Percentiles rank a stretch among this genome's conserved stretches.
Conservation (phyloP, 331 rosid species). For the Rhamnella rubrinervis region DNA sequence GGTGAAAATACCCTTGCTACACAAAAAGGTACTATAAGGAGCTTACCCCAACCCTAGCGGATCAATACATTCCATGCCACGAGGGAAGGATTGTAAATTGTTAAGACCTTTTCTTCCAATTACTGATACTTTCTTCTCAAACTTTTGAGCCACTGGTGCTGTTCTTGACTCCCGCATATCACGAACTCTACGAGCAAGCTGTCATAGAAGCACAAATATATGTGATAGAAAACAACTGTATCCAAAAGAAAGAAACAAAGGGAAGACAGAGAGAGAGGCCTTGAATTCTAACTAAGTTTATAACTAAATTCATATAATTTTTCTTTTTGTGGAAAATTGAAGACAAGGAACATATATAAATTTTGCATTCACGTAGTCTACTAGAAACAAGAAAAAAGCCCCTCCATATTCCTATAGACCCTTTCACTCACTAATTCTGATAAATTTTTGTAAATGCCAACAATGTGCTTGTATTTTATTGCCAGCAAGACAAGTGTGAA, state of each 20-base stretch:
- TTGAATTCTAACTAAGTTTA: not conserved
- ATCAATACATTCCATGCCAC: conserved; percentile 97
- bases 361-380: not conserved
- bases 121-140: conserved; percentile 54
- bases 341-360: not conserved
- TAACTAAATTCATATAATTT: not conserved
- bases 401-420: not conserved
- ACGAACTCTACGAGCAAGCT: conserved; percentile 98
- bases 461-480: not conserved
- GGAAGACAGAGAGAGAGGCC: not conserved
- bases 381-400: not conserved
- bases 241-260: not conserved
- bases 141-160: conserved; percentile 84
- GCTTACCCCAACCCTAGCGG: conserved; percentile 91
- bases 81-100: conserved; percentile 79
- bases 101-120: conserved; percentile 59
- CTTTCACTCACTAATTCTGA: not conserved
- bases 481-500: not conserved
- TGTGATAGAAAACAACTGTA: not conserved
- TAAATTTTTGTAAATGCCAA: not conserved
- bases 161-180: conserved; percentile 94
- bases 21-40: conserved; percentile 26
- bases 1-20: not conserved
- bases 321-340: not conserved
- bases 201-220: conserved; percentile 37